phyloP scores from a whole-genome alignment of 2,329 filamentous ascomycete species.

The Furcasterigmium furcatum region DNA sequence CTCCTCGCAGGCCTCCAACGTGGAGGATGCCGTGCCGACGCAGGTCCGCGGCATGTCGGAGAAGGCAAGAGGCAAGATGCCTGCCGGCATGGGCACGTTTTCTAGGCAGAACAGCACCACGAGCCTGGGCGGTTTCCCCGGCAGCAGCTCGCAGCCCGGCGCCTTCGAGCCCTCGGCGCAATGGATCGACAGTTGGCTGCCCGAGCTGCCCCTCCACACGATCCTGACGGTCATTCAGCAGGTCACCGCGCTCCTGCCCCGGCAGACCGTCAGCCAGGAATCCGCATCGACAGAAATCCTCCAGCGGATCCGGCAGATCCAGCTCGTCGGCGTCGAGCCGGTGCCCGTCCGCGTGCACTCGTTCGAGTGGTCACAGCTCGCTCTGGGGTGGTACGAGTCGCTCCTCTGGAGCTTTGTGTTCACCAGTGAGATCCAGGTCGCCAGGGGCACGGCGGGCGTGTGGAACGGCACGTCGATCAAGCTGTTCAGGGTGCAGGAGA shows the following conservation, averaged over 20 bases:
- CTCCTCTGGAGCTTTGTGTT: slow-evolving; percentile 94
- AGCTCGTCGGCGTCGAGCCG: slow-evolving; percentile 70
- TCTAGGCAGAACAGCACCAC: slow-evolving; percentile 88
- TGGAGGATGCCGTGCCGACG: slow-evolving; percentile 74
- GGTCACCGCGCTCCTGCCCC: slow-evolving; percentile 53
- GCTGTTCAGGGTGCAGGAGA: slow-evolving; percentile 87
- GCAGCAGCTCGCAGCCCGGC: slow-evolving; percentile 54
- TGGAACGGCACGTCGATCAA: slow-evolving; percentile 91
- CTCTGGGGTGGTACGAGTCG: slow-evolving; percentile 93
- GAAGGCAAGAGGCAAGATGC: slow-evolving; percentile 95
- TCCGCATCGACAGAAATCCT: slow-evolving; percentile 42
- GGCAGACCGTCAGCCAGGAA: slow-evolving; percentile 43
- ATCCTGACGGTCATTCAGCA: slow-evolving; percentile 74
- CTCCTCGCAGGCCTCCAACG: slow-evolving; percentile 62
- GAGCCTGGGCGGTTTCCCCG: slow-evolving; percentile 64
- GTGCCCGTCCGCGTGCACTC: slow-evolving; percentile 75
- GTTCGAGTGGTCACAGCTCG: slow-evolving; percentile 90
- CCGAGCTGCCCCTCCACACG: slow-evolving; percentile 84
- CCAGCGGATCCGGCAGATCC: slow-evolving; percentile 54
- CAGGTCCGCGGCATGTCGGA: slow-evolving; percentile 93
- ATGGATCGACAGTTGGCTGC: slow-evolving; percentile 96
- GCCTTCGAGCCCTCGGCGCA: slow-evolving; percentile 74
- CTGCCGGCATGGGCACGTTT: slow-evolving; percentile 75
- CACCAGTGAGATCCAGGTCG: slow-evolving; percentile 81
- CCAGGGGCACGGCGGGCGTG: slow-evolving; percentile 82